Evolutionary conservation across 2,329 filamentous ascomycete genomes (phyloP).

Genomic region (Didymosphaeria variabile): DNA sequence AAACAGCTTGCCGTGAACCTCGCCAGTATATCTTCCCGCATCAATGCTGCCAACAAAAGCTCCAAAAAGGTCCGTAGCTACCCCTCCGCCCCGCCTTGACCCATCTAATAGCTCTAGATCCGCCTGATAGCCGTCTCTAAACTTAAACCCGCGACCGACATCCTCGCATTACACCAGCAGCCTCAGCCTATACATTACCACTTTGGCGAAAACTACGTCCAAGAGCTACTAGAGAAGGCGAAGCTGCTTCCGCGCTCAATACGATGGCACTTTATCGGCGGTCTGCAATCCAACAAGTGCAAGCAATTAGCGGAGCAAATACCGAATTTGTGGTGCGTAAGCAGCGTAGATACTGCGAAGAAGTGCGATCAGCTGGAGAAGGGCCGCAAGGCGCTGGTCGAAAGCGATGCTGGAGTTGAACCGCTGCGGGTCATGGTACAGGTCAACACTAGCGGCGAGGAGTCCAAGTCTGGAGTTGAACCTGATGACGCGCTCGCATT

Average conservation of each 20-base stretch:
- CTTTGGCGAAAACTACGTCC: constrained; percentile 93
- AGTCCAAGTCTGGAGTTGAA: constrained; percentile 81
- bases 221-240: constrained; percentile 86
- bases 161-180: constrained; percentile 79
- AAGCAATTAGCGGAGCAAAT: constrained; percentile 82
- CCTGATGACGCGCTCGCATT: constrained; percentile 71
- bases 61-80: constrained; percentile 37
- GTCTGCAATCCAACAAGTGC: constrained; percentile 93
- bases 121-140: constrained; percentile 96
- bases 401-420: constrained; percentile 44
- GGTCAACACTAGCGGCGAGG: constrained; percentile 93
- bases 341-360: constrained; percentile 86
- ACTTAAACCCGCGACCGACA: constrained; percentile 90
- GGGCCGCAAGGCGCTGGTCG: constrained; percentile 69
- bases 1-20: constrained; percentile 58
- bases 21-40: constrained; percentile 51
- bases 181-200: constrained; percentile 66
- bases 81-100: constrained; percentile 1
- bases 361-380: constrained; percentile 86
- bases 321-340: constrained; percentile 89
- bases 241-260: constrained; percentile 78
- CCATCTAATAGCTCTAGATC: constrained; percentile 59
- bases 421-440: constrained; percentile 83
- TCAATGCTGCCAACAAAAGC: constrained; percentile 50
- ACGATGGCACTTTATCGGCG: constrained; percentile 96